Evolutionary conservation across 2,329 filamentous ascomycete species (phyloP).

Genomic region (Fusarium sterilihyphosum): DNA sequence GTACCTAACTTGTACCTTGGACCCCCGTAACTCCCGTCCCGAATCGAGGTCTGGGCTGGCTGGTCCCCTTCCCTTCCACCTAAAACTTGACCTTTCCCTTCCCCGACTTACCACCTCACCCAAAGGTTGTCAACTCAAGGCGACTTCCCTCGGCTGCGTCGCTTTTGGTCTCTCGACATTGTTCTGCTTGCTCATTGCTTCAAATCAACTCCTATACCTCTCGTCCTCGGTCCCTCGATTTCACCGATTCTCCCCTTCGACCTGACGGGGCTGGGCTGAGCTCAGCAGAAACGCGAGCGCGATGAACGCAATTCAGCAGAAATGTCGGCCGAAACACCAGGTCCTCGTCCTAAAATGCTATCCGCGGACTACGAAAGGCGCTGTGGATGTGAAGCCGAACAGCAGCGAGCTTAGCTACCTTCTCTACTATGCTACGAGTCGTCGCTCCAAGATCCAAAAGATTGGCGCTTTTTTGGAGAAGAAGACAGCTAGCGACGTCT

Average conservation of each 20-base stretch:
- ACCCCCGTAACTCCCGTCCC: slow-evolving; percentile 28
- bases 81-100: slow-evolving; percentile 33
- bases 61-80: slow-evolving; percentile 15
- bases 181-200: background rate
- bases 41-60: background rate
- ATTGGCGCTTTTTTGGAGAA: slow-evolving; percentile 95
- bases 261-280: slow-evolving; percentile 33
- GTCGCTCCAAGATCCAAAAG: slow-evolving; percentile 94
- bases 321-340: slow-evolving; percentile 93
- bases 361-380: slow-evolving; percentile 88
- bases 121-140: slow-evolving; percentile 22
- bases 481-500: slow-evolving; percentile 91
- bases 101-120: slow-evolving; percentile 17
- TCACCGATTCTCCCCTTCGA: background rate
- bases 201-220: background rate
- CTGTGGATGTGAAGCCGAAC: slow-evolving; percentile 93
- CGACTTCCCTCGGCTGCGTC: slow-evolving; percentile 32
- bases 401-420: slow-evolving; percentile 97
- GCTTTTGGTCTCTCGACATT: background rate
- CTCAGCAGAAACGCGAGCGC: slow-evolving; percentile 34
- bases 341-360: slow-evolving; percentile 97
- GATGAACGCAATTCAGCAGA: slow-evolving; percentile 74
- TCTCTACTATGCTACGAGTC: slow-evolving; percentile 94
- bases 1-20: slow-evolving; percentile 29
- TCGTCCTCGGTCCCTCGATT: background rate